These are phyloP conservation scores for Entoloma clypeatum DNA, from an alignment of 1,284 basidiomycete species.

Conservation along the genomic window DNA sequence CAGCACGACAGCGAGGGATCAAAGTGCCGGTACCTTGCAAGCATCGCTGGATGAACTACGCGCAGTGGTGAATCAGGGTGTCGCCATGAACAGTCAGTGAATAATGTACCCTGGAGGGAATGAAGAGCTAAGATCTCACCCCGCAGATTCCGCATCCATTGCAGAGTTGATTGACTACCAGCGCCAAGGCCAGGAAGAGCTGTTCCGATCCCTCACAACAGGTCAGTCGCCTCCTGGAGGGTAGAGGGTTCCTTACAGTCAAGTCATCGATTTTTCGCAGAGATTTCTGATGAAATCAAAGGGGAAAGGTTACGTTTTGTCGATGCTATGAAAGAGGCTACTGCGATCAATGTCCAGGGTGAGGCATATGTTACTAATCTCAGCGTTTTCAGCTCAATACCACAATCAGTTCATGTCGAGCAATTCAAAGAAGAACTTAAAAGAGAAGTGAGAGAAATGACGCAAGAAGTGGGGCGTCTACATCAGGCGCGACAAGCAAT, in stretches of 20 bases:
- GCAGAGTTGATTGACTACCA: slow-evolving; percentile 62
- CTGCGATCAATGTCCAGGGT: slow-evolving; percentile 81
- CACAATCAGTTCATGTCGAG: slow-evolving; percentile 66
- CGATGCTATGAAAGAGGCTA: slow-evolving; percentile 88
- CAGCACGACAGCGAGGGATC: slow-evolving; percentile 39
- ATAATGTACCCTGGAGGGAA: not conserved
- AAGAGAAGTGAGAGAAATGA: slow-evolving; percentile 70
- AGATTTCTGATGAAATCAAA: slow-evolving; percentile 76
- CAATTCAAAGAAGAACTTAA: slow-evolving; percentile 79
- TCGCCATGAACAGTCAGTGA: slow-evolving; percentile 22
- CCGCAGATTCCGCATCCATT: slow-evolving; percentile 47
- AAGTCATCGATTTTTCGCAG: slow-evolving; percentile 39
- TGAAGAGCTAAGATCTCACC: slow-evolving; percentile 2
- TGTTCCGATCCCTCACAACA: slow-evolving; percentile 60
- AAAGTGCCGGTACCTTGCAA: slow-evolving; percentile 39
- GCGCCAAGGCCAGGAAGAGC: slow-evolving; percentile 62
- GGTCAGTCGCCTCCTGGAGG: slow-evolving; percentile 38
- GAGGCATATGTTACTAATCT: slow-evolving; percentile 19
- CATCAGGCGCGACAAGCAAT: slow-evolving; percentile 69
- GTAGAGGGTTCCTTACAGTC: not conserved
- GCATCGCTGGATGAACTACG: slow-evolving; percentile 45
- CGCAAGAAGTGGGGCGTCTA: slow-evolving; percentile 68
- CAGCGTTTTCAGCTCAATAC: slow-evolving; percentile 10
- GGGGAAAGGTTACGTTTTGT: slow-evolving; percentile 82
- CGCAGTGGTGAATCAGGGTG: slow-evolving; percentile 39